Evolutionary conservation across 1,139 yeast species (phyloP).

Genomic region (Saccharomyces hybrid): DNA sequence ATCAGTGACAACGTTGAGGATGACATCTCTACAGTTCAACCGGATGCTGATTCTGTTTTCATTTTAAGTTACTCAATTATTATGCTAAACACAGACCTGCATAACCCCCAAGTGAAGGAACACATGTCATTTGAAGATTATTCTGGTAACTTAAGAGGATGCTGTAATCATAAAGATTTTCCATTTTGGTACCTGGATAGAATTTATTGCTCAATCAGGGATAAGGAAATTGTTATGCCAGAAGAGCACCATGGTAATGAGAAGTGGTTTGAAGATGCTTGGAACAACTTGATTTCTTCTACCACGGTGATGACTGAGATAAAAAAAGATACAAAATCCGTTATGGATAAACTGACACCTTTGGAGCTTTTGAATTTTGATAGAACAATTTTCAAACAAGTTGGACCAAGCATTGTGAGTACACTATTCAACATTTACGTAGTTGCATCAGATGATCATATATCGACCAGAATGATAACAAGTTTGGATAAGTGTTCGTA

Average conservation of each 20-base stretch:
- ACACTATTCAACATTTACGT: constrained; percentile 71
- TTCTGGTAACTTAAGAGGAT: constrained; percentile 70
- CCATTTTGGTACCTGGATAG: constrained; percentile 79
- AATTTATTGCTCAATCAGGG: constrained; percentile 72
- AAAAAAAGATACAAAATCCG: constrained; percentile 18
- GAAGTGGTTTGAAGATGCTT: constrained; percentile 86
- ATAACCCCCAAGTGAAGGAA: constrained; percentile 69
- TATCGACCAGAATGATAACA: constrained; percentile 78
- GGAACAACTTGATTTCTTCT: constrained; percentile 74
- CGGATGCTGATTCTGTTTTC: constrained; percentile 67
- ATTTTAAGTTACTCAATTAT: constrained; percentile 68
- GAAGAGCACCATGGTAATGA: constrained; percentile 86
- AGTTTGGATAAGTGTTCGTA: constrained; percentile 79
- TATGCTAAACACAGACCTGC: constrained; percentile 70
- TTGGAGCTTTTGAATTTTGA: constrained; percentile 46
- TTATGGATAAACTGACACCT: constrained; percentile 24
- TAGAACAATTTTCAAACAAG: constrained; percentile 54
- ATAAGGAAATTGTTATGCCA: constrained; percentile 91
- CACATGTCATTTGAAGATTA: constrained; percentile 88
- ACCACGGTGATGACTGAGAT: constrained; percentile 33
- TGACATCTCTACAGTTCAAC: constrained; percentile 42
- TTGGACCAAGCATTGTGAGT: constrained; percentile 55
- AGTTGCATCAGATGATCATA: constrained; percentile 84
- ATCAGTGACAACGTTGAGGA: constrained; percentile 26
- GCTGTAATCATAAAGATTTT: constrained; percentile 64